A percentile compares a stretch with the other conserved stretches of the same genome.
Evolutionary conservation across 495 filamentous ascomycete genomes (phyloP).

Genomic region (Astrocystis sublimbata): DNA sequence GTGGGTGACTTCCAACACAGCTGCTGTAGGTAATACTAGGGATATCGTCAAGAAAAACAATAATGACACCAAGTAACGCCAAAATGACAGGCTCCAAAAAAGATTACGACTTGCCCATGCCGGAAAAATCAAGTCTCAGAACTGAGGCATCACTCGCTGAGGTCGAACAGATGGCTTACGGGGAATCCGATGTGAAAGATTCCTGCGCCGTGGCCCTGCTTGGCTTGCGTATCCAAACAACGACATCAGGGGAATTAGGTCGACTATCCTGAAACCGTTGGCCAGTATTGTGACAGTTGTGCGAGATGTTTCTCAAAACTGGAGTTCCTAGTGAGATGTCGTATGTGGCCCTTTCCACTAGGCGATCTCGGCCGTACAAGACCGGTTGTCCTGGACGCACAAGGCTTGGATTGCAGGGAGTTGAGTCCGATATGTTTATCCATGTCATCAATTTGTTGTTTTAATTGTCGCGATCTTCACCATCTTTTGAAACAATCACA

Average conservation of each 20-base stretch:
- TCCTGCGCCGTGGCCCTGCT: background rate
- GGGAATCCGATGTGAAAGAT: background rate
- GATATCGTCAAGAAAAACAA: constrained; percentile 20
- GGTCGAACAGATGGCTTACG: background rate
- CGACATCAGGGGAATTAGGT: background rate
- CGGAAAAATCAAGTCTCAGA: constrained; percentile 1
- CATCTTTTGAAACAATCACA: constrained; percentile 36
- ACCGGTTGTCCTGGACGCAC: background rate
- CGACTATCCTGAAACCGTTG: constrained; percentile 10
- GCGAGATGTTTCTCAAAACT: background rate
- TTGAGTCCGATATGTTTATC: background rate
- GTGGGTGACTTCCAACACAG: background rate
- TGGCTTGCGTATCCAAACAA: constrained; percentile 14
- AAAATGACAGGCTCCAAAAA: constrained; percentile 3
- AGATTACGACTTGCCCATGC: constrained; percentile 2
- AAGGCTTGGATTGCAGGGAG: background rate
- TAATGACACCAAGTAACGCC: constrained; percentile 14
- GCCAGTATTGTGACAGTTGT: background rate
- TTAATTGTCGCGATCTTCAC: constrained; percentile 36
- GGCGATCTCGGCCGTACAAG: background rate
- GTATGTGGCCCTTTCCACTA: background rate
- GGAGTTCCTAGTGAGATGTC: background rate
- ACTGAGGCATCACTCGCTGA: background rate
- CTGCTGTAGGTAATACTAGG: constrained; percentile 13
- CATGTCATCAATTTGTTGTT: no score